Evolutionary conservation across 2,329 filamentous ascomycete species (phyloP), one percentile per base, ranked within the genome.

Genomic region (Trichoderma koningiopsis): DNA sequence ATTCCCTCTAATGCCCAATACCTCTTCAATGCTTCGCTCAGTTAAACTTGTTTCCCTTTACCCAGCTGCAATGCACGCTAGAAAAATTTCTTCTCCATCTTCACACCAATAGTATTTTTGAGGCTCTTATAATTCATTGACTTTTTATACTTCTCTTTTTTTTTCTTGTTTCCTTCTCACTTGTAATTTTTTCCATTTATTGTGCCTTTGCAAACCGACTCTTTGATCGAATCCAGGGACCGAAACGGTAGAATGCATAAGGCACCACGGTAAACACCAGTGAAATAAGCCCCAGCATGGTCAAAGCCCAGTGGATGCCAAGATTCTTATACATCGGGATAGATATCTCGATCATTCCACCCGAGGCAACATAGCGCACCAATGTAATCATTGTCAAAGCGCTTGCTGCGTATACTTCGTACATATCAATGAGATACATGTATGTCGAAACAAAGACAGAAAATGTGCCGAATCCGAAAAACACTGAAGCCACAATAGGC

Each of bases 151-250:
- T n/a, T 55, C 14, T 5, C 16, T 4, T 37, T 5, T 5, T 37
- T 37, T 4, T 37, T 8, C 2, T 24, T 16, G 2, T 22, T 22
- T 53, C 14, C n/a, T 29, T 22, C 10, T 31, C 47, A 5, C 27
- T 40, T 40, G 19, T n/a, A 10, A 6, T 22, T 8, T n/a, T 24
- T 10, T 14, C 29, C 19, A 4, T 4, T 29, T 47, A 66, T 5
- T 66, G 37, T 3, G 31, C 27, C 40, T 67, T 49, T 5, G 65
- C 67, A 35, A 86, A 86, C 83, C 80, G 80, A 52, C 80, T 87
- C 74, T 75, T 84, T 69, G 80, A 82, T 62, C 87, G 89, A 76
- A 85, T 83, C 53, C 83, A 81, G 79, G 87, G 69, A 0, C 80
- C 80, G 59, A 74, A 73, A 22, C 68, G 74, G 70, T 75, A 79